phyloP scores from a whole-genome alignment of 345 rosid genomes.

The Balakata baccata region DNA sequence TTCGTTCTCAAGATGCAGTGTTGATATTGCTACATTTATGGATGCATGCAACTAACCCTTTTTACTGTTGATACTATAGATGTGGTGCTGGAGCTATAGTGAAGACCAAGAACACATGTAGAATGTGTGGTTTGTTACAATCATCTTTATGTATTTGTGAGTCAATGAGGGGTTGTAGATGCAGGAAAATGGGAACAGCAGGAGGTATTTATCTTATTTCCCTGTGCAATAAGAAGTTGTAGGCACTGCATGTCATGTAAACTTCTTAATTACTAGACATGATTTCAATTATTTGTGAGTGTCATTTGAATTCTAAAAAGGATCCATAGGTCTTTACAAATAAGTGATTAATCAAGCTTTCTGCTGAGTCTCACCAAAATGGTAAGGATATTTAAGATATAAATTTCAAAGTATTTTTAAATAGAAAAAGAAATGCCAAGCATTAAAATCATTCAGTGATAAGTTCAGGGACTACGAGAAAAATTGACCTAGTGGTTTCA shows the following conservation, averaged over 20 bases:
- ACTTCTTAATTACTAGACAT: conserved; percentile 12
- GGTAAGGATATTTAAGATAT: too few species aligned
- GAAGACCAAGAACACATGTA: conserved; percentile 8
- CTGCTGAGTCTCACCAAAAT: too few species aligned
- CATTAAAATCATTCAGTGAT: too few species aligned
- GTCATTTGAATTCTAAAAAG: conserved; percentile 12
- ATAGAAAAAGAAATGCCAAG: too few species aligned
- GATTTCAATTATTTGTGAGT: conserved; percentile 2
- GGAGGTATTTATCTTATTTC: conserved; percentile 27
- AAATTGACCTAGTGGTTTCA: too few species aligned
- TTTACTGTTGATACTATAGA: conserved; percentile 45
- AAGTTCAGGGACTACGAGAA: too few species aligned
- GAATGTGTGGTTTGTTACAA: conserved; percentile 25
- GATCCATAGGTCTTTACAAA: neutral
- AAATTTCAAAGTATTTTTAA: too few species aligned
- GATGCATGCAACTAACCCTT: conserved; percentile 22
- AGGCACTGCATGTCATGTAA: conserved; percentile 21
- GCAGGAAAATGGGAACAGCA: conserved; percentile 19
- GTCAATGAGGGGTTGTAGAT: conserved; percentile 26
- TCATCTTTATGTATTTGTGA: conserved; percentile 31
- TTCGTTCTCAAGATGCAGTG: neutral
- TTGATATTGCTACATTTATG: neutral
- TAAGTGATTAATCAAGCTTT: neutral
- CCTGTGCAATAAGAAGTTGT: conserved; percentile 36
- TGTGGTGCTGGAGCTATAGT: conserved; percentile 88